Base-by-base conservation (phyloP, 2,329 filamentous ascomycete genomes). In the Cryphonectria parasitica region DNA sequence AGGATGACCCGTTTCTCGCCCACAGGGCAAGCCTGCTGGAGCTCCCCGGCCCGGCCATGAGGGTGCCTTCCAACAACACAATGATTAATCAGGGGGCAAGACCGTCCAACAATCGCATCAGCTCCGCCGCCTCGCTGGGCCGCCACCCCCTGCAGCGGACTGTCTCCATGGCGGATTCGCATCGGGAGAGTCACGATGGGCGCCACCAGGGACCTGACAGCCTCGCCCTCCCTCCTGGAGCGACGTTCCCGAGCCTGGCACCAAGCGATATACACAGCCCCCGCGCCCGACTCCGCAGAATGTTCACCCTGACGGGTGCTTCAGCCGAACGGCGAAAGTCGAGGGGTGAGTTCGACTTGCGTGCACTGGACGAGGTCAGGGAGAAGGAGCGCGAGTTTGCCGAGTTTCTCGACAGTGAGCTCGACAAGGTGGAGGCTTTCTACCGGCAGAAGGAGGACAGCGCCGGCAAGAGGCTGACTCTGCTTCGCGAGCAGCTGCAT, bases 351-450 rank as follows among this genome's bases (percentile, higher is more conserved):
- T 77, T 82, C 77, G 78, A 82, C 61, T 74, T 85, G 77, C 79
- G 84, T 65, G 80, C 82, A 34, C 77, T 87, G 36, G 75, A 83
- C 78, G 74, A 82, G 54, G 85, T 97, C 3, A 91, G 92, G 61
- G 85, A 90, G 69, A 87, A 90, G 25, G 91, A 97, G 79, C 87
- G 87, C n/a, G 93, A 97, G 19, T 98, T 99, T 78, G 95, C 95
- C 79, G 82, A 85, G 0, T 99, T 96, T 77, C 83, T 99, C 67
- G 93, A 98, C 75, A 83, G 83, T 13, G 92, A 99, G 81, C 84
- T 99, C 19, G 86, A 90, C n/a, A 99, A 98, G 81, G 93, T 99
- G 15, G 95, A 99, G 78, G 82, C 84, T 0, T 99, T 99, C 77
- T 98, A 98, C 83, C 90, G 89, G 75, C 83, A 89, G 74, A 98